Conservation (phyloP, 768 basidiomycete species). For the Boletus pseudo-olivaceus region DNA sequence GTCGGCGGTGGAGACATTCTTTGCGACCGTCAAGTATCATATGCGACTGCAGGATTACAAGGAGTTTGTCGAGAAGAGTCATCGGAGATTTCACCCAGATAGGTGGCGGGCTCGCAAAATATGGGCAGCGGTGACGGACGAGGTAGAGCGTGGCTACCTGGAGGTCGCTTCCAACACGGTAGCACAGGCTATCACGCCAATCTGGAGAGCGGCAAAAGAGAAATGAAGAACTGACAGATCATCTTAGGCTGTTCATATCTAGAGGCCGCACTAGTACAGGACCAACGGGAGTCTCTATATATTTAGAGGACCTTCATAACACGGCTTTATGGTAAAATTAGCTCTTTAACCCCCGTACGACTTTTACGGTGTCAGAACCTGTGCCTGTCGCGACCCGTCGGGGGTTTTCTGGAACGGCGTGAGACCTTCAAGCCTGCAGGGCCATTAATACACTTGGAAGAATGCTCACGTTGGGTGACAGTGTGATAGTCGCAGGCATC, state of each 20-base stretch:
- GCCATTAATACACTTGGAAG: too few relatives aligned
- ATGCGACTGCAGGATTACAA: conserved; percentile 64
- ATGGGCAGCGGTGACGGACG: conserved; percentile 54
- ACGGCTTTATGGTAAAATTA: neutral
- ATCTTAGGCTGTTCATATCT: neutral
- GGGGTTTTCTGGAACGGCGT: too few relatives aligned
- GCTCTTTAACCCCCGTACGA: too few relatives aligned
- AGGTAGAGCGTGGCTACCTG: conserved; percentile 52
- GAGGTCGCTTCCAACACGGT: conserved; percentile 74
- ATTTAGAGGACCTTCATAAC: too few relatives aligned
- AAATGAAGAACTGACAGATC: conserved; percentile 12
- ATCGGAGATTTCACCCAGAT: conserved; percentile 77
- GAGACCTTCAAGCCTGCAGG: neutral
- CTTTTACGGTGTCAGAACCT: too few relatives aligned
- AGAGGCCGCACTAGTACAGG: neutral
- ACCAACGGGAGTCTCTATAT: too few relatives aligned
- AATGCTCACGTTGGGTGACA: neutral
- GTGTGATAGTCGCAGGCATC: neutral
- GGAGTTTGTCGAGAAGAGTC: conserved; percentile 62
- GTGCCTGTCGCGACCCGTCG: too few relatives aligned
- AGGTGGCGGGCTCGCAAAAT: conserved; percentile 70
- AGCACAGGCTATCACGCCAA: conserved; percentile 67
- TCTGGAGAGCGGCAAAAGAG: conserved; percentile 50
- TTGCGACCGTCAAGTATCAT: conserved; percentile 45
- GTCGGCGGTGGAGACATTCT: conserved; percentile 70